phyloP scores from a whole-genome alignment of 768 basidiomycete species.

The Clavaria fumosa region DNA sequence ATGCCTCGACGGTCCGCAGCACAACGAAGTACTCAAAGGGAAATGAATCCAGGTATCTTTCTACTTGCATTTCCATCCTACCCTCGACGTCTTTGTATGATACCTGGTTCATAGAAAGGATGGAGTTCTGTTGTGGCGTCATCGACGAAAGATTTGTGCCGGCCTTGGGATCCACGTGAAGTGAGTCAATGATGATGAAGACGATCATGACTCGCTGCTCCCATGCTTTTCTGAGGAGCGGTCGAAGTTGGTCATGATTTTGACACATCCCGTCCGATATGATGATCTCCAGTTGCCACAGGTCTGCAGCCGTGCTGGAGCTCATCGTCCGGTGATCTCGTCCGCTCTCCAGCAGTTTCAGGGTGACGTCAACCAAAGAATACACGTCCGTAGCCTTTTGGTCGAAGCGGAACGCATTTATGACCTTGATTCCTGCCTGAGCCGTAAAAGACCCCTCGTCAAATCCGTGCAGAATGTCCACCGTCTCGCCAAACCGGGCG shows the following conservation, averaged over 20 bases:
- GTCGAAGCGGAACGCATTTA: conserved; percentile 77
- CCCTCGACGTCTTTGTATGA: conserved; percentile 74
- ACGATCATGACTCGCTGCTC: conserved; percentile 91
- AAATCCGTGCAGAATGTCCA: conserved; percentile 83
- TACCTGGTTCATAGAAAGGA: conserved; percentile 85
- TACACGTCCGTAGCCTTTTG: conserved; percentile 84
- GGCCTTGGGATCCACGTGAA: conserved; percentile 32
- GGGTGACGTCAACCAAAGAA: conserved; percentile 63
- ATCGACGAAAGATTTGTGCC: conserved; percentile 10
- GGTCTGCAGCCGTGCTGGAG: conserved; percentile 55
- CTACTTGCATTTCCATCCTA: conserved; percentile 72
- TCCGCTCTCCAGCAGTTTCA: conserved; percentile 60
- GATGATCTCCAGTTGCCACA: conserved; percentile 98
- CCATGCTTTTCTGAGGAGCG: conserved; percentile 66
- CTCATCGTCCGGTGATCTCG: conserved; percentile 46
- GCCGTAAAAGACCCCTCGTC: conserved; percentile 70
- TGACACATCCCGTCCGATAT: conserved; percentile 99
- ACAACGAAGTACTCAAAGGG: conserved; percentile 97
- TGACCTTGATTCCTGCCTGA: conserved; percentile 62
- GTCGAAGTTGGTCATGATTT: conserved; percentile 76
- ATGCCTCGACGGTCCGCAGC: conserved; percentile 75
- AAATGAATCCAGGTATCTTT: conserved; percentile 88
- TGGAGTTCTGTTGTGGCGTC: conserved; percentile 44
- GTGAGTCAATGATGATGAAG: conserved; percentile 88
- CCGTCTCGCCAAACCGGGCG: conserved; percentile 75